Evolutionary conservation across 768 basidiomycete species (phyloP), one percentile per base, ranked within the genome.

Genomic region (Trametes villosa): DNA sequence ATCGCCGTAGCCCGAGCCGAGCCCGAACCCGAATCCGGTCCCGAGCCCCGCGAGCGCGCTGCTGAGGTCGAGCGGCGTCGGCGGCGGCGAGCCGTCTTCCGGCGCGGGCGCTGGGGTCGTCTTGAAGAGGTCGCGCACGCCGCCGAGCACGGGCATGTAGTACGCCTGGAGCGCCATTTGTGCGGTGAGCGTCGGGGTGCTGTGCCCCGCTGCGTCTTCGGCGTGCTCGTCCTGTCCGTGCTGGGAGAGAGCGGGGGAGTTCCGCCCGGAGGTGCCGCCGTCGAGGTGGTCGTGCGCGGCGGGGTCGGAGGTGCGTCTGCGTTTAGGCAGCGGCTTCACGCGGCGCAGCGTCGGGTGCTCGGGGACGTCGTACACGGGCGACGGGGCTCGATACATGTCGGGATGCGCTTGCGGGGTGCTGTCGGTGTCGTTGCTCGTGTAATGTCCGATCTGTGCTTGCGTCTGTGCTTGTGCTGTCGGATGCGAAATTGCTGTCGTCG

Each of bases 311-410:
- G 83, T 86, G 61, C 87, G 84, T 62, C 86, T 81, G 65, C 91
- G 83, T 76, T 91, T 91, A 27, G 91, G 90, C 41, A 91, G 80
- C 40, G 91, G 91, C 71, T 91, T 92, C 68, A 91, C 81, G 63
- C 86, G 79, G 65, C 90, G 81, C 53, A 85, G 44, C 38, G 82
- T 72, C 42, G 84, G 83, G 70, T 86, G 83, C 68, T 88, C 86
- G 65, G 86, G 81, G 57, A 80, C 76, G 75, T 88, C 87, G 77
- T 87, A 86, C 65, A 84, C 77, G 53, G 86, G 83, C 54, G 86
- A 82, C 67, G 82, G 72, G 36, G 70, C 77, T 66, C 79, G 78
- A 72, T 84, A 81, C 85, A 86, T 86, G 52, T 67, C 69, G 69
- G 60, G 61, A 54, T 55, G 30, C 49, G 34, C 20, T 55, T 55